phyloP scores from a whole-genome alignment of 1,139 yeast genomes.

The Lodderomyces oxycetoniae region DNA sequence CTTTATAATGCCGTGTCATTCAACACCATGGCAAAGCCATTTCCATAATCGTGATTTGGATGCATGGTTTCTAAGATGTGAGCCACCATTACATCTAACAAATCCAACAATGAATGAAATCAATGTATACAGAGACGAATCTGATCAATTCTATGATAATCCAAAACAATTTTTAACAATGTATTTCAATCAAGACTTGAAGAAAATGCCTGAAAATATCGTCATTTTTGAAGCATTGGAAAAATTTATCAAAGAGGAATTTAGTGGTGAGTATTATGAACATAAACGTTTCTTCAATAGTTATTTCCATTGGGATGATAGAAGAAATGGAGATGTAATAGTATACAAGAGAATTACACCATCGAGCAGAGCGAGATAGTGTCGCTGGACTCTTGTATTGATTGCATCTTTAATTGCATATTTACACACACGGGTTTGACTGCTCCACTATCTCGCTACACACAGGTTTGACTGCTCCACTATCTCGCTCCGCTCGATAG shows the following conservation, averaged over 20 bases:
- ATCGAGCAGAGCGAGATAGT: too few species aligned
- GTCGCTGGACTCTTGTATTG: too few species aligned
- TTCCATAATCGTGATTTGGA: conserved; percentile 53
- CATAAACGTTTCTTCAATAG: conserved; percentile 66
- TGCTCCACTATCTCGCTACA: too few species aligned
- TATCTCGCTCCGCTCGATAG: too few species aligned
- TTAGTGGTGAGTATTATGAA: conserved; percentile 37
- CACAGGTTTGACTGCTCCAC: too few species aligned
- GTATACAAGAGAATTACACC: conserved; percentile 43
- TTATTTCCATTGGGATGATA: conserved; percentile 78
- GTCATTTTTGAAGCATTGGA: conserved; percentile 65
- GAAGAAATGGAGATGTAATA: conserved; percentile 75
- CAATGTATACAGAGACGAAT: conserved; percentile 66
- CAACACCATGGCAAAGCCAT: conserved; percentile 92
- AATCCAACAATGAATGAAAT: conserved; percentile 23
- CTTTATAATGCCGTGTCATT: conserved; percentile 91
- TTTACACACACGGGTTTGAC: too few species aligned
- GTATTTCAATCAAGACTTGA: conserved; percentile 12
- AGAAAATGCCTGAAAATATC: conserved; percentile 45
- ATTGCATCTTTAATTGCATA: too few species aligned
- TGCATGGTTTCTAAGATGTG: conserved; percentile 81
- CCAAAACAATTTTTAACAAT: conserved; percentile 47
- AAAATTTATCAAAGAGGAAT: conserved; percentile 13
- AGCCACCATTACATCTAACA: conserved; percentile 67
- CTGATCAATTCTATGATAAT: conserved; percentile 74